Evolutionary conservation across 345 rosid genomes (phyloP).

Genomic region (Physaria fendleri): DNA sequence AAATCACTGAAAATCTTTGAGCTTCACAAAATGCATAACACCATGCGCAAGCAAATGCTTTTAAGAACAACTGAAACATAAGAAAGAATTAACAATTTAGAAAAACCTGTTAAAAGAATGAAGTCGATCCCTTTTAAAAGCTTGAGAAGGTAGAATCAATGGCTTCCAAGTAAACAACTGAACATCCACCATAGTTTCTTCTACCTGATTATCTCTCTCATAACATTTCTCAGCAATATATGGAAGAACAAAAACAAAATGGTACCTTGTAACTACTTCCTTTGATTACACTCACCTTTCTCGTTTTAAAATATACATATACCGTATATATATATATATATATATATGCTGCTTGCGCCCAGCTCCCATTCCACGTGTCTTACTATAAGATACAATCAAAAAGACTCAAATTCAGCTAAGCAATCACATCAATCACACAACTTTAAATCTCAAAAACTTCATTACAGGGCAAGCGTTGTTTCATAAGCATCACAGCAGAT

Average conservation of each 20-base stretch:
- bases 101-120: conserved; percentile 30
- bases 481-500: too few relatives aligned
- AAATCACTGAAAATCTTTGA: not conserved
- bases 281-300: not conserved
- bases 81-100: not conserved
- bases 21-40: not conserved
- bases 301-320: too few relatives aligned
- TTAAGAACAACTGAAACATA: not conserved
- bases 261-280: not conserved
- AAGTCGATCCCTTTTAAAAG: conserved; percentile 7
- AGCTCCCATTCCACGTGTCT: too few relatives aligned
- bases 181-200: conserved; percentile 31
- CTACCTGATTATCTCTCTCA: not conserved
- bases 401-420: too few relatives aligned
- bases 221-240: too few relatives aligned
- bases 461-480: too few relatives aligned
- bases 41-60: not conserved
- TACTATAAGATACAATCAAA: too few relatives aligned
- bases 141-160: conserved; percentile 32
- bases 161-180: conserved; percentile 37
- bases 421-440: too few relatives aligned
- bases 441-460: too few relatives aligned
- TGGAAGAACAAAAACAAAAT: not conserved
- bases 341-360: too few relatives aligned
- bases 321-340: too few relatives aligned